Percentiles rank a stretch among this genome's conserved stretches.
phyloP scores from a whole-genome alignment of 192 early-diverging fungal species.

The Phycomyces blakesleeanus region DNA sequence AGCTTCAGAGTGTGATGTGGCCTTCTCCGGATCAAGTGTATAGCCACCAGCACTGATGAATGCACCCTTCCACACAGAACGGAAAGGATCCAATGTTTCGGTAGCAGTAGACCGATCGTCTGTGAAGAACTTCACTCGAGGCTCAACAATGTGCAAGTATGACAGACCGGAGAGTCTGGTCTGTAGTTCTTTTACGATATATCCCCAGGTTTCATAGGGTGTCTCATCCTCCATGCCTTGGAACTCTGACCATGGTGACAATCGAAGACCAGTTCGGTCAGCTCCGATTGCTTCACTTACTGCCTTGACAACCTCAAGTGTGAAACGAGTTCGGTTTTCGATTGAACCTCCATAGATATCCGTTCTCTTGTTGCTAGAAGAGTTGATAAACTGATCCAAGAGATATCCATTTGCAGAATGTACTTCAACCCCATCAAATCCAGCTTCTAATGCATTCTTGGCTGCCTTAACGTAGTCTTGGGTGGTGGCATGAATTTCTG shows the following conservation, averaged over 20 bases:
- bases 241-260: constrained; percentile 29
- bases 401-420: constrained; percentile 93
- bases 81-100: constrained; percentile 20
- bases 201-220: constrained; percentile 22
- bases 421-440: constrained; percentile 87
- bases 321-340: constrained; percentile 30
- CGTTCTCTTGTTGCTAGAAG: constrained; percentile 77
- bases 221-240: constrained; percentile 36
- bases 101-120: neutral
- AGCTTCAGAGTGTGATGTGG: constrained; percentile 3
- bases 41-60: constrained; percentile 26
- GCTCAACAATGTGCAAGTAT: constrained; percentile 32
- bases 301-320: constrained; percentile 30
- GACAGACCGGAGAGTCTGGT: constrained; percentile 23
- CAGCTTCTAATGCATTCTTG: constrained; percentile 65
- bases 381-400: constrained; percentile 75
- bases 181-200: constrained; percentile 22
- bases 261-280: constrained; percentile 34
- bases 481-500: constrained; percentile 61
- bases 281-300: constrained; percentile 21
- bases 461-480: constrained; percentile 63
- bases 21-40: neutral
- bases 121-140: constrained; percentile 48
- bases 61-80: constrained; percentile 16
- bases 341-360: constrained; percentile 30